Percentiles rank a stretch among this genome's conserved stretches.
Conservation (phyloP, 306 rosid species). For the Quercus suber region DNA sequence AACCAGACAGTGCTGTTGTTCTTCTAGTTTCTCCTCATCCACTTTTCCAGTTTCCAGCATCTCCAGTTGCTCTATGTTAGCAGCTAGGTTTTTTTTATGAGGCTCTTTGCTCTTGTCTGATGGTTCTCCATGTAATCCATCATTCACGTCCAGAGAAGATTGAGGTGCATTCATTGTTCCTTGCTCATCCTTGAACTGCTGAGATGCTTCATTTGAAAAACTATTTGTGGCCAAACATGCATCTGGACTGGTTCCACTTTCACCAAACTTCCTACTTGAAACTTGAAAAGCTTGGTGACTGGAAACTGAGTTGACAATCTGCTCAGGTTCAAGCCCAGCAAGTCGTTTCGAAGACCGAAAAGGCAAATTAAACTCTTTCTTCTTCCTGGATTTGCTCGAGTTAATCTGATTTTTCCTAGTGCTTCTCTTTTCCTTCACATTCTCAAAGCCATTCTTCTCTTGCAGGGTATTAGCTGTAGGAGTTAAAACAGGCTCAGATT, state of each 20-base stretch:
- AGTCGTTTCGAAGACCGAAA: slow-evolving; percentile 68
- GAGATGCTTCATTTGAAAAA: slow-evolving; percentile 22
- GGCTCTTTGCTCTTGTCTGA: slow-evolving; percentile 25
- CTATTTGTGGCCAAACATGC: slow-evolving; percentile 23
- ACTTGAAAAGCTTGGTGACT: slow-evolving; percentile 36
- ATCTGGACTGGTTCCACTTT: slow-evolving; percentile 32
- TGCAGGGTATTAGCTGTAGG: slow-evolving; percentile 26
- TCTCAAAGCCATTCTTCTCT: slow-evolving; percentile 23
- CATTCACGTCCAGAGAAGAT: slow-evolving; percentile 7
- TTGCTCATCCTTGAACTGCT: slow-evolving; percentile 19
- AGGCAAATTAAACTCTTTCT: slow-evolving; percentile 38
- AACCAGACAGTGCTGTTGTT: slow-evolving; percentile 27
- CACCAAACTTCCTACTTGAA: slow-evolving; percentile 36
- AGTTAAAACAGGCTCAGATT: slow-evolving; percentile 21
- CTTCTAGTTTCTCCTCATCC: slow-evolving; percentile 33
- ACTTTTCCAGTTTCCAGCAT: slow-evolving; percentile 37
- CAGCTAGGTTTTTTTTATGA: slow-evolving; percentile 29
- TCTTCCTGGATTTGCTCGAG: slow-evolving; percentile 29
- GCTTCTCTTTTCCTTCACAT: slow-evolving; percentile 13
- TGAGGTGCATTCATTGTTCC: slow-evolving; percentile 17
- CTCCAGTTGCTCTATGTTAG: slow-evolving; percentile 31
- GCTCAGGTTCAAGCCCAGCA: slow-evolving; percentile 61
- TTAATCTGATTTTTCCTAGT: slow-evolving; percentile 12
- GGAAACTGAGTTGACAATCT: slow-evolving; percentile 24
- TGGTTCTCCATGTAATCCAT: slow-evolving; percentile 11